phyloP scores from a whole-genome alignment of 2,329 filamentous ascomycete genomes.

The Penicillium occitanis region DNA sequence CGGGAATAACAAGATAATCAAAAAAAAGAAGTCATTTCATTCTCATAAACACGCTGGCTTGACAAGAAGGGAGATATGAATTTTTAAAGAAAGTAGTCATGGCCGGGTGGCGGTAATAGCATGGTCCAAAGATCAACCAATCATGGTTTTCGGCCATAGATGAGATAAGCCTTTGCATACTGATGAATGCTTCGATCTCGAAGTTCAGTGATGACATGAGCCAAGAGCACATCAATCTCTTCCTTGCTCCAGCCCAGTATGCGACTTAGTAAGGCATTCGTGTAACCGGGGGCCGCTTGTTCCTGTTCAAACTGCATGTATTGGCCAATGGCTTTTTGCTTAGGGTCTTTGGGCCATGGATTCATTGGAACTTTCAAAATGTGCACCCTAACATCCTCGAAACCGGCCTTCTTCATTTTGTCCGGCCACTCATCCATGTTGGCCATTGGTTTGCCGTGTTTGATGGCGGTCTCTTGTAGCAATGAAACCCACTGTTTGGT shows the following conservation, averaged over 20 bases:
- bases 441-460: slow-evolving; percentile 37
- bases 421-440: slow-evolving; percentile 22
- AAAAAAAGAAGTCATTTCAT: not conserved
- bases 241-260: slow-evolving; percentile 39
- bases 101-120: not conserved
- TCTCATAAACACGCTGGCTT: not conserved
- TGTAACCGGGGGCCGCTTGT: slow-evolving; percentile 34
- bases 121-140: not conserved
- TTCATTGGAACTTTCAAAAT: slow-evolving; percentile 47
- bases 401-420: slow-evolving; percentile 15
- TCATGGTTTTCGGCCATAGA: slow-evolving; percentile 32
- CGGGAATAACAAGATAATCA: not conserved
- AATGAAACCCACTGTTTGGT: slow-evolving; percentile 30
- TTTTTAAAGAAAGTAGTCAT: not conserved
- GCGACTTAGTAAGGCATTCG: slow-evolving; percentile 33
- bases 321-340: slow-evolving; percentile 44
- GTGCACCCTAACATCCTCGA: slow-evolving; percentile 4
- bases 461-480: slow-evolving; percentile 32
- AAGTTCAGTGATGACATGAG: slow-evolving; percentile 40
- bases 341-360: slow-evolving; percentile 50
- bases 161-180: slow-evolving; percentile 35
- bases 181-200: slow-evolving; percentile 39
- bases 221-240: slow-evolving; percentile 41
- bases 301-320: slow-evolving; percentile 34
- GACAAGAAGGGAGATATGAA: not conserved